A percentile compares a stretch with the other conserved stretches of the same genome.
phyloP scores from a whole-genome alignment of 768 basidiomycete species.

The Neoboletus brunneissimus region DNA sequence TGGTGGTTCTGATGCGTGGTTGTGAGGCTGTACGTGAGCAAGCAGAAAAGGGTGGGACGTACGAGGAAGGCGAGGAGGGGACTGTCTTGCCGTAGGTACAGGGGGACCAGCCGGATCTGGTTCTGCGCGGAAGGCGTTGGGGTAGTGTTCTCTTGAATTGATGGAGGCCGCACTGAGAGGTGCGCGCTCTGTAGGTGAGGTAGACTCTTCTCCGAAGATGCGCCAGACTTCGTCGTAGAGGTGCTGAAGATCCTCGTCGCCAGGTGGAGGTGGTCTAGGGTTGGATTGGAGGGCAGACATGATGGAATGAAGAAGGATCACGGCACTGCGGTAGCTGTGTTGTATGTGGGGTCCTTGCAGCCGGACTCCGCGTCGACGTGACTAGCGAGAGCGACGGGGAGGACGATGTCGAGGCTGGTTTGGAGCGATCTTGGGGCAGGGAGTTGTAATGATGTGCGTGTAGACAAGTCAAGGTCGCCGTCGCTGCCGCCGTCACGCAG shows the following conservation, averaged over 20 bases:
- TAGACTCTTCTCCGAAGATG: conserved; percentile 53
- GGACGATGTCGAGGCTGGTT: not conserved
- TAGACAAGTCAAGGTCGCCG: conserved; percentile 1
- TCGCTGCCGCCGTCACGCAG: not conserved
- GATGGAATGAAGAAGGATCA: conserved; percentile 14
- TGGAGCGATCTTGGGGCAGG: not conserved
- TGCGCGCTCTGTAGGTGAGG: conserved; percentile 32
- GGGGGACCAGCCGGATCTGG: conserved; percentile 12
- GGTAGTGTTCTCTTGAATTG: conserved; percentile 19
- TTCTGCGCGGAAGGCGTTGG: conserved; percentile 22
- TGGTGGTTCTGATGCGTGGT: conserved; percentile 11
- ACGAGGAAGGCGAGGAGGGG: conserved; percentile 26
- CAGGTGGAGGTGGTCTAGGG: conserved; percentile 41
- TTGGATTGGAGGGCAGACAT: conserved; percentile 39
- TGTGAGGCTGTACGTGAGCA: not conserved
- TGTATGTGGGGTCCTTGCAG: not conserved
- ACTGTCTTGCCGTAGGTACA: conserved; percentile 10
- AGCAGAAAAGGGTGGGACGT: conserved; percentile 2
- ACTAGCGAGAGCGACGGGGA: not conserved
- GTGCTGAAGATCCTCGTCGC: conserved; percentile 68
- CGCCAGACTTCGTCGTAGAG: conserved; percentile 77
- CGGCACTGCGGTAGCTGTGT: not conserved
- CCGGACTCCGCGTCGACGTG: not conserved
- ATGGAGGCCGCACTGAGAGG: conserved; percentile 15
- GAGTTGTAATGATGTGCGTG: not conserved